phyloP scores from a whole-genome alignment of 441 rosid genomes.

The Populus trichocarpa region DNA sequence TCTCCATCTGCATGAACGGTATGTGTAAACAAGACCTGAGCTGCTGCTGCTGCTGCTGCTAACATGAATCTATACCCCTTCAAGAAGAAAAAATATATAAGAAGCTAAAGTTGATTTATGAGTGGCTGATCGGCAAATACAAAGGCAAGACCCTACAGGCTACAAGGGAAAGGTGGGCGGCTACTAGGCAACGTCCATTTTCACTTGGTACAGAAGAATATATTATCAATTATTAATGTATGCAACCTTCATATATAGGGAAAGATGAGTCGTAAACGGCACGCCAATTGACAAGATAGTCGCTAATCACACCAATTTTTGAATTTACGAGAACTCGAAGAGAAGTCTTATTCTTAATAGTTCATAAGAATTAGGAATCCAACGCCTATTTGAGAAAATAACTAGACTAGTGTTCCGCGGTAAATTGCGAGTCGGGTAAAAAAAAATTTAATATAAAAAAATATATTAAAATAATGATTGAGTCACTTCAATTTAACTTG shows the following conservation, averaged over 20 bases:
- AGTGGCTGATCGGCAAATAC: background rate
- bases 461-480: too few relatives aligned
- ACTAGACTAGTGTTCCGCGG: background rate
- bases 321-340: background rate
- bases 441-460: too few relatives aligned
- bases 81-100: background rate
- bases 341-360: background rate
- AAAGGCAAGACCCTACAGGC: background rate
- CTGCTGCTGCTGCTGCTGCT: background rate
- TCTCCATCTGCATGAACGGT: constrained; percentile 17
- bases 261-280: constrained; percentile 29
- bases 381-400: background rate
- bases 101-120: background rate
- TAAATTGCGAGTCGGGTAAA: too few relatives aligned
- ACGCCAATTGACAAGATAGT: constrained; percentile 15
- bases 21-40: background rate
- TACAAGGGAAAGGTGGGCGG: constrained; percentile 26
- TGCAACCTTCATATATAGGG: background rate
- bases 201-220: background rate
- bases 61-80: background rate
- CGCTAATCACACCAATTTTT: background rate
- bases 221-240: background rate
- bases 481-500: too few relatives aligned
- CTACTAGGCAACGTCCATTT: constrained; percentile 19
- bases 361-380: background rate